These are phyloP conservation scores for Amanita inopinata DNA, from an alignment of 768 basidiomycete species.

Conservation along the genomic window DNA sequence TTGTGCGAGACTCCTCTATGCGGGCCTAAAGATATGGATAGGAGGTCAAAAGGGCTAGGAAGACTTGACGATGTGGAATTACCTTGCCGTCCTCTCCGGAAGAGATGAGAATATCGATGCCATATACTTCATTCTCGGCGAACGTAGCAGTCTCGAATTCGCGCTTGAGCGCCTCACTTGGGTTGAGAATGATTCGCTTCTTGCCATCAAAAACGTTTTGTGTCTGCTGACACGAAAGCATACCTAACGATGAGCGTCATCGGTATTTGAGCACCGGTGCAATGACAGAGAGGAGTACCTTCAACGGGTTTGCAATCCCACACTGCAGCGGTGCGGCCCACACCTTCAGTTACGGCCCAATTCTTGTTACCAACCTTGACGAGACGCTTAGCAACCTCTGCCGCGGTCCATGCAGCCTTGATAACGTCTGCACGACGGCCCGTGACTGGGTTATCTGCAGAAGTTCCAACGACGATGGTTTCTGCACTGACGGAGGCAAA, in stretches of 20 bases:
- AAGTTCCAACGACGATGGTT: conserved; percentile 83
- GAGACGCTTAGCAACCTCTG: conserved; percentile 85
- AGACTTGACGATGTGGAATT: conserved; percentile 12
- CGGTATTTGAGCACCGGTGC: conserved; percentile 3
- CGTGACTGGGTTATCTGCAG: conserved; percentile 61
- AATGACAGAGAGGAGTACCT: conserved; percentile 36
- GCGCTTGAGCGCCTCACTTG: conserved; percentile 71
- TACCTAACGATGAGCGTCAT: conserved; percentile 39
- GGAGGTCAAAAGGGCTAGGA: conserved; percentile 4
- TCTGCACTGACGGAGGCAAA: conserved; percentile 92
- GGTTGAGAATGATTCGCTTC: conserved; percentile 91
- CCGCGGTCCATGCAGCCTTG: conserved; percentile 89
- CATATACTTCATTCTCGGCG: conserved; percentile 91
- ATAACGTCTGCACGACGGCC: conserved; percentile 86
- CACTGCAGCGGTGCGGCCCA: conserved; percentile 57
- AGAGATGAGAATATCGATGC: conserved; percentile 85
- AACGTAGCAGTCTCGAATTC: conserved; percentile 82
- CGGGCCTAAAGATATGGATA: conserved; percentile 51
- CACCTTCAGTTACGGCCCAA: conserved; percentile 87
- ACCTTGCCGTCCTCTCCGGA: conserved; percentile 91
- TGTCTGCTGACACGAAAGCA: conserved; percentile 92
- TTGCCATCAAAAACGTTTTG: conserved; percentile 94
- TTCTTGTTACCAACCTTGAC: conserved; percentile 92
- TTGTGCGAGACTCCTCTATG: conserved; percentile 80
- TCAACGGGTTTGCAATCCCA: conserved; percentile 92